phyloP scores from a whole-genome alignment of 768 basidiomycete genomes.

The Sporobolomyces pararoseus region DNA sequence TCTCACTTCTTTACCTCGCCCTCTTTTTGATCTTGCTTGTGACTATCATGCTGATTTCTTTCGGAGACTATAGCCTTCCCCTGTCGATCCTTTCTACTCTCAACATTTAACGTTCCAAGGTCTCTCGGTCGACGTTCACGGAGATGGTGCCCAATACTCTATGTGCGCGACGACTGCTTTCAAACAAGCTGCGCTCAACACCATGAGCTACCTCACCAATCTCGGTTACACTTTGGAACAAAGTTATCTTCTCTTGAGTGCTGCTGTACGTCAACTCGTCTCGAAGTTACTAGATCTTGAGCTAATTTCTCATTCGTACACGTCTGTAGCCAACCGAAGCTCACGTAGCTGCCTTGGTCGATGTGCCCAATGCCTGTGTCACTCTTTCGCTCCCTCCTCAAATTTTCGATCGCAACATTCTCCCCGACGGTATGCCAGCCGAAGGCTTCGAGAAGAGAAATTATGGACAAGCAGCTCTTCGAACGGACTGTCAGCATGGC shows the following conservation, averaged over 20 bases:
- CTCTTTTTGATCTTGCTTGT: background rate
- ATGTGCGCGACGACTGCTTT: constrained; percentile 74
- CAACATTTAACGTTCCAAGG: constrained; percentile 75
- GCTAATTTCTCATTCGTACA: too few relatives aligned
- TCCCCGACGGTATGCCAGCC: constrained; percentile 55
- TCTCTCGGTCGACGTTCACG: constrained; percentile 59
- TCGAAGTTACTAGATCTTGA: too few relatives aligned
- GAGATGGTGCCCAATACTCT: constrained; percentile 68
- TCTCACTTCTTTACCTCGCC: too few relatives aligned
- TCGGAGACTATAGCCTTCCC: constrained; percentile 57
- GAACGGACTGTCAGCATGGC: constrained; percentile 57
- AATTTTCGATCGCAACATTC: constrained; percentile 71
- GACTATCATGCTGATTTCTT: background rate
- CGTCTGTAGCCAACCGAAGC: constrained; percentile 57
- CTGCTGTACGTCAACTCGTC: constrained; percentile 50
- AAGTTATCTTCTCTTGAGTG: constrained; percentile 66
- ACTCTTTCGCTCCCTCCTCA: constrained; percentile 70
- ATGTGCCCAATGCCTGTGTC: constrained; percentile 66
- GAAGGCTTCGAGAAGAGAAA: constrained; percentile 61
- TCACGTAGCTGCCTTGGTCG: constrained; percentile 67
- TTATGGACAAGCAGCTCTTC: constrained; percentile 65
- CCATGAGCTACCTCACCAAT: constrained; percentile 65
- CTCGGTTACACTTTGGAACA: constrained; percentile 76
- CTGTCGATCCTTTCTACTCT: constrained; percentile 69
- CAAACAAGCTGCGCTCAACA: constrained; percentile 73